Conservation (phyloP, 768 basidiomycete species). For the Saitozyma sp. region DNA sequence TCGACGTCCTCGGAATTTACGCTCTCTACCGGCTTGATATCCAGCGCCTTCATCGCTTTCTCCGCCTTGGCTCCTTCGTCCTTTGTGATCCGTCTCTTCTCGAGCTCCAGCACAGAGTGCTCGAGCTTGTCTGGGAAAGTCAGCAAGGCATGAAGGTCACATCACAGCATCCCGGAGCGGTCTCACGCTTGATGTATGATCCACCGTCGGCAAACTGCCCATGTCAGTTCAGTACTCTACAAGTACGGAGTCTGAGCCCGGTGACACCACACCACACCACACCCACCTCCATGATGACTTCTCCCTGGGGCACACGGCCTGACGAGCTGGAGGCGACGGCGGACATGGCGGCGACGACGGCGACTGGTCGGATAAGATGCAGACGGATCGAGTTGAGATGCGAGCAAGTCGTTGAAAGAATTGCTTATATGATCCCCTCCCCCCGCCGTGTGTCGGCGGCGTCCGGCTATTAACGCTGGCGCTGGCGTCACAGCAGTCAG, state of each 20-base stretch:
- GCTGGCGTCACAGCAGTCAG: too few species aligned
- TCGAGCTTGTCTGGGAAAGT: slow-evolving; percentile 33
- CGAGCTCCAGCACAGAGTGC: slow-evolving; percentile 36
- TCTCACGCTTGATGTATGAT: slow-evolving; percentile 42
- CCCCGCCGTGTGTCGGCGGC: too few species aligned
- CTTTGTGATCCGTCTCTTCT: slow-evolving; percentile 32
- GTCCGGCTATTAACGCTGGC: too few species aligned
- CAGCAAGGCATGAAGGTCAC: neutral
- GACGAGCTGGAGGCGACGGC: slow-evolving; percentile 36
- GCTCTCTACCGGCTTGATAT: slow-evolving; percentile 15
- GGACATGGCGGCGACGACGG: too few species aligned
- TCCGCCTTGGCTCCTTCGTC: slow-evolving; percentile 43
- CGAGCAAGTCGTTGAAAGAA: too few species aligned
- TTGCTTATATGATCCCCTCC: too few species aligned
- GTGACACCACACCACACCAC: neutral
- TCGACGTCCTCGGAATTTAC: slow-evolving; percentile 40
- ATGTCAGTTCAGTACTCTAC: slow-evolving; percentile 6
- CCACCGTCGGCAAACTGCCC: slow-evolving; percentile 45
- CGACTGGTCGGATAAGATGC: too few species aligned
- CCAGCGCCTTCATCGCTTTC: slow-evolving; percentile 37
- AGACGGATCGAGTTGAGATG: too few species aligned
- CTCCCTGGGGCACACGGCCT: slow-evolving; percentile 43
- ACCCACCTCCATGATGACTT: slow-evolving; percentile 47
- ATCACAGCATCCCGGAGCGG: too few species aligned
- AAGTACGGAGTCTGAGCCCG: too few species aligned